These are phyloP conservation scores for Vigna unguiculata DNA, from an alignment of 306 rosid species.

Conservation along the genomic window DNA sequence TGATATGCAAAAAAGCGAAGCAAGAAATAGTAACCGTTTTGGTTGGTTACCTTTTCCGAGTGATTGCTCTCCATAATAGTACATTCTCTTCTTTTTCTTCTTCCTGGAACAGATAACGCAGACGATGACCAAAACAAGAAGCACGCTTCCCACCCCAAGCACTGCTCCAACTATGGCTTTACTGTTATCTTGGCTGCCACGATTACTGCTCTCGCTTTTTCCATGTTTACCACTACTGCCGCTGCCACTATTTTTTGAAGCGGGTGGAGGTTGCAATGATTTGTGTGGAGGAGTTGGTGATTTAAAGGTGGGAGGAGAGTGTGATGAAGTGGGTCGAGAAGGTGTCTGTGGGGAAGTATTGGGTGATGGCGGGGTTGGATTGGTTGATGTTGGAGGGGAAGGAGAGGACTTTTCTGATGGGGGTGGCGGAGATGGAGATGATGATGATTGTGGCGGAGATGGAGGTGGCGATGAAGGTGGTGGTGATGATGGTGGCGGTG, in stretches of 20 bases:
- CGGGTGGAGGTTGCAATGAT: not conserved
- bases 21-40: not conserved
- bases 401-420: conserved; percentile 38
- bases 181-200: not conserved
- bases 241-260: not conserved
- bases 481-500: conserved; percentile 1
- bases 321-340: conserved; percentile 8
- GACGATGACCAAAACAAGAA: conserved; percentile 47
- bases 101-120: conserved; percentile 54
- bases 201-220: no score
- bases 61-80: conserved; percentile 62
- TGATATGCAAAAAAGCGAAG: not conserved
- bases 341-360: conserved; percentile 24
- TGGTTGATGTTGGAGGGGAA: conserved; percentile 49
- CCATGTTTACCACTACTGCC: not conserved
- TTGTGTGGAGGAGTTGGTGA: conserved; percentile 38
- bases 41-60: conserved; percentile 52
- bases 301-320: conserved; percentile 2
- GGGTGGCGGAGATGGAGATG: conserved; percentile 13
- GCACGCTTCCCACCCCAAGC: conserved; percentile 52
- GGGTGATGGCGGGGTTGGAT: conserved; percentile 39
- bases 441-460: not conserved
- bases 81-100: conserved; percentile 62
- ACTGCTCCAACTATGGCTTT: conserved; percentile 54
- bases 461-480: not conserved